These are phyloP conservation scores for Ceratocystis papillata DNA, from an alignment of 2,329 filamentous ascomycete genomes.

Conservation along the genomic window DNA sequence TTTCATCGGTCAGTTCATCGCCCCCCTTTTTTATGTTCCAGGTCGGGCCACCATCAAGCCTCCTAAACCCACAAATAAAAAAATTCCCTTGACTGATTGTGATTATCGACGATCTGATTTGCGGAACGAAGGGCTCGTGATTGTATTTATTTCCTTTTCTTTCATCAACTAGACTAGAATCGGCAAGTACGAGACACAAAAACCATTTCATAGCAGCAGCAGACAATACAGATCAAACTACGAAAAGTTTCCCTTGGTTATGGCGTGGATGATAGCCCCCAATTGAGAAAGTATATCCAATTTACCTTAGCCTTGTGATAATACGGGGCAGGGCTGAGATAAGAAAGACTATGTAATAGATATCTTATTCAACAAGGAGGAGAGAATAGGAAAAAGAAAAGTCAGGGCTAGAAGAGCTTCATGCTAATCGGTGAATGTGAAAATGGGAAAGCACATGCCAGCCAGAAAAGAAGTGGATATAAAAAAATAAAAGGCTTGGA, in stretches of 20 bases:
- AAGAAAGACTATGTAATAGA: neutral
- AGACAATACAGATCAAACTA: neutral
- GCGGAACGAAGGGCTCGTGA: neutral
- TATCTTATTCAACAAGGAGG: neutral
- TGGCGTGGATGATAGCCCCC: neutral
- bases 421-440: slow-evolving; percentile 3
- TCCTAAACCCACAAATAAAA: slow-evolving; percentile 16
- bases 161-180: neutral
- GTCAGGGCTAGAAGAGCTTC: slow-evolving; percentile 1
- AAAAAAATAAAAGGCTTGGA: neutral
- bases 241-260: neutral
- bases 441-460: slow-evolving; percentile 22
- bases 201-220: neutral
- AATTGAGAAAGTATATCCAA: neutral
- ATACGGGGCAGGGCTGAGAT: neutral
- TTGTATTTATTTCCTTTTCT: neutral
- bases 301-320: slow-evolving; percentile 4
- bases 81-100: slow-evolving; percentile 13
- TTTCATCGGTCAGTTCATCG: slow-evolving; percentile 5
- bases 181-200: neutral
- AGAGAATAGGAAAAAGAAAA: neutral
- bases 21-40: slow-evolving; percentile 10
- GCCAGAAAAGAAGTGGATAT: slow-evolving; percentile 1
- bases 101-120: slow-evolving; percentile 15
- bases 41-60: neutral